phyloP scores from a whole-genome alignment of 2,329 filamentous ascomycete genomes.

The Penicillium glabrum region DNA sequence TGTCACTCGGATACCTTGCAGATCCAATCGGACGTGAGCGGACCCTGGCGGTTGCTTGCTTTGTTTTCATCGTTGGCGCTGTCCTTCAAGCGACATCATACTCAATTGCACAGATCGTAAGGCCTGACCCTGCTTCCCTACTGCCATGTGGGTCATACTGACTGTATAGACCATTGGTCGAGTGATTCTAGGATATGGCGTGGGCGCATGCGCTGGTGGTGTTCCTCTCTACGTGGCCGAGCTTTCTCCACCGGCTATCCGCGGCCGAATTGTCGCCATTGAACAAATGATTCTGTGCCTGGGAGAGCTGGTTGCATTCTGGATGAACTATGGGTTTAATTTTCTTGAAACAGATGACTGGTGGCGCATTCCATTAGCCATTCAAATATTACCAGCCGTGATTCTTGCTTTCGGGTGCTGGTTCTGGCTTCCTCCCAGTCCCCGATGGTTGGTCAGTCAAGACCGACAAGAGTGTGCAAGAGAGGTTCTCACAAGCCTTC shows the following conservation, averaged over 20 bases:
- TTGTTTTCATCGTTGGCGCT: slow-evolving; percentile 18
- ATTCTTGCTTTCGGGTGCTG: slow-evolving; percentile 15
- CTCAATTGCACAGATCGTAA: slow-evolving; percentile 21
- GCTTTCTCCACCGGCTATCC: slow-evolving; percentile 17
- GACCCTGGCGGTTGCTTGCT: slow-evolving; percentile 17
- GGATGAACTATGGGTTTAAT: slow-evolving; percentile 18
- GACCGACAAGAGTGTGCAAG: slow-evolving; percentile 19
- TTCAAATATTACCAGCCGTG: slow-evolving; percentile 17
- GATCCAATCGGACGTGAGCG: slow-evolving; percentile 23
- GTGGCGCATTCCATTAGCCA: slow-evolving; percentile 21
- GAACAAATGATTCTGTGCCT: slow-evolving; percentile 20
- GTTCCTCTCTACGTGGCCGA: slow-evolving; percentile 21
- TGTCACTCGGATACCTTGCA: slow-evolving; percentile 18
- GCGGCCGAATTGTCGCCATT: slow-evolving; percentile 18
- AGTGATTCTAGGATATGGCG: slow-evolving; percentile 16
- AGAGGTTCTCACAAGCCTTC: slow-evolving; percentile 18
- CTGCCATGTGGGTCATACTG: background rate
- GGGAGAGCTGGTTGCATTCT: slow-evolving; percentile 19
- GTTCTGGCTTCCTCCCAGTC: slow-evolving; percentile 18
- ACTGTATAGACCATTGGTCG: slow-evolving; percentile 10
- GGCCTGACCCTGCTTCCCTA: background rate
- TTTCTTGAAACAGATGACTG: slow-evolving; percentile 15
- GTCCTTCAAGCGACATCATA: slow-evolving; percentile 18
- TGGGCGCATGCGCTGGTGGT: slow-evolving; percentile 17
- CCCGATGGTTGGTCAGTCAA: slow-evolving; percentile 21